Evolutionary conservation across 257 asterid species (phyloP), one percentile per base, ranked within the genome.

Genomic region (Misopates orontium): DNA sequence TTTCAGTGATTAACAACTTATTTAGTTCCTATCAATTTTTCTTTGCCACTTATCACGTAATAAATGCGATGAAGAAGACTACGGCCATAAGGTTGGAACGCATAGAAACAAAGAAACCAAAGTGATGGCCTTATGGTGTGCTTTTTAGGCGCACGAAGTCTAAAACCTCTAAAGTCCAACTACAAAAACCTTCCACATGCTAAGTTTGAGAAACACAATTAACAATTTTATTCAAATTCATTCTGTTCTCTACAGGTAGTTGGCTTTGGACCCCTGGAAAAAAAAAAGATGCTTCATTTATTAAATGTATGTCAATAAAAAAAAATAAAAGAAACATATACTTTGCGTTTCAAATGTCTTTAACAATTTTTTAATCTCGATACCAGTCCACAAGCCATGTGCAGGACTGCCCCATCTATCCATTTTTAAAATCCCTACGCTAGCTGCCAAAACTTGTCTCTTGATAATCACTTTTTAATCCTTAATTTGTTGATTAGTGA

Each of bases 301-400:
- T 22, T 48, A 45, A 47, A 70, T 4, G 16, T 77, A 73, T 20
- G 15, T 61, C 60, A 18, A n/a, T 25, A 47, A 17, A 11, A 40
- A 47, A 13, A 76, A 62, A 47, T 22, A 67, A 58, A 72, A 62
- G 17, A 25, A 36, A 14, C 36, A 28, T 57, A 48, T 36, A 31
- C 21, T 62, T 48, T 64, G 19, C 63, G 51, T 56, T 70, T 63
- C 9, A 69, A 64, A 60, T 64, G 59, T 21, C 48, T 42, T 8
- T 4, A 62, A 48, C 59, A 52, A 20, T 68, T 57, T 59, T 67
- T 75, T 59, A 74, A 60, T 54, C 71, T 71, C 62, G 82, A 61
- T 25, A 52, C 64, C 77, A 67, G 39, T 64, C 74, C 81, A 78
- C 17, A 47, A 77, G 71, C 95, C 96, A 82, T 82, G 84, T 78